These are phyloP conservation scores for Artemisia annua DNA, from an alignment of 129 eudicot genomes.

Conservation along the genomic window DNA sequence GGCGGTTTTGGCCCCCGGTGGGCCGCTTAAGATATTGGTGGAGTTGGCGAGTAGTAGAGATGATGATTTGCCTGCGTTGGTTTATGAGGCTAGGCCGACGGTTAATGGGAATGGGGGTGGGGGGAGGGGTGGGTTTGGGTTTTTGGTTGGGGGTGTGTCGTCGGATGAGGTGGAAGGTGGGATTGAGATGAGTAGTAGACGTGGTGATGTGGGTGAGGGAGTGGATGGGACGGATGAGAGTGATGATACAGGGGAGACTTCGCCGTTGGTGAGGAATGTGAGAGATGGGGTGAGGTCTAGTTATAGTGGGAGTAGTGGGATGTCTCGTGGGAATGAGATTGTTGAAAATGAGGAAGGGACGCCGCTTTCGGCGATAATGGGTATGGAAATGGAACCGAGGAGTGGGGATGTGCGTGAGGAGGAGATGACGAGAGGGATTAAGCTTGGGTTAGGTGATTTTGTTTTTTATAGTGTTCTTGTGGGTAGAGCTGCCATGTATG, in stretches of 20 bases:
- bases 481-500: slow-evolving; percentile 99
- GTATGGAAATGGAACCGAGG: slow-evolving; percentile 29
- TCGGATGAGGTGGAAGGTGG: slow-evolving; percentile 43
- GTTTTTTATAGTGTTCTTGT: slow-evolving; percentile 96
- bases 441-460: slow-evolving; percentile 95
- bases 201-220: slow-evolving; percentile 29
- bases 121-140: slow-evolving; percentile 46
- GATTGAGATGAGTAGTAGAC: slow-evolving; percentile 29
- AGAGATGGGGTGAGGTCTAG: slow-evolving; percentile 28
- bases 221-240: slow-evolving; percentile 20
- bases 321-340: slow-evolving; percentile 20
- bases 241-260: slow-evolving; percentile 41
- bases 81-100: slow-evolving; percentile 85
- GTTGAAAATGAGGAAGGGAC: slow-evolving; percentile 38
- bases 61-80: slow-evolving; percentile 88
- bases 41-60: slow-evolving; percentile 83
- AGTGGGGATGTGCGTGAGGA: slow-evolving; percentile 16
- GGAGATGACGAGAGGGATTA: slow-evolving; percentile 61
- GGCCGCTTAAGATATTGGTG: slow-evolving; percentile 87
- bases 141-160: slow-evolving; percentile 59
- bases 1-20: slow-evolving; percentile 96
- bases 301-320: slow-evolving; percentile 23
- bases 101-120: slow-evolving; percentile 29
- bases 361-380: slow-evolving; percentile 37
- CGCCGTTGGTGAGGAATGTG: slow-evolving; percentile 61